Percentiles rank a stretch among this genome's conserved stretches.
Evolutionary conservation across 176 grass and related monocot genomes (phyloP).

Genomic region (Cenchrus purpureus): DNA sequence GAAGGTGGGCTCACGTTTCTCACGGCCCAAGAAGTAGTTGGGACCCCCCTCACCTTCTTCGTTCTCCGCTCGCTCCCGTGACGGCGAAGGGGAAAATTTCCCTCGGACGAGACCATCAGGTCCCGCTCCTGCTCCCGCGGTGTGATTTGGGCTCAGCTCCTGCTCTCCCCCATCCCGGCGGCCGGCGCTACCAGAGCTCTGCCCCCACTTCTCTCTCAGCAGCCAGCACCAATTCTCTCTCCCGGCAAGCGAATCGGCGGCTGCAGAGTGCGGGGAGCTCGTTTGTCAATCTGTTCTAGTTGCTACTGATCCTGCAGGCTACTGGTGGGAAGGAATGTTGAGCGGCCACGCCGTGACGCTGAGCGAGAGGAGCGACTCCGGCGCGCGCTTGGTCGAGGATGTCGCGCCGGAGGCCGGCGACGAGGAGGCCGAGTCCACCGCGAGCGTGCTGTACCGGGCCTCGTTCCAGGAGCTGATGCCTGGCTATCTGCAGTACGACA

Average conservation of each 20-base stretch:
- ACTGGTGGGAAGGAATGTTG: constrained; percentile 49
- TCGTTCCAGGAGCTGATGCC: constrained; percentile 64
- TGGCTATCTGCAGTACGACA: constrained; percentile 63
- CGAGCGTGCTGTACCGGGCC: constrained; percentile 56
- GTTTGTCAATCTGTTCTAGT: background rate
- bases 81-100: background rate
- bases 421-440: constrained; percentile 40
- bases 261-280: background rate
- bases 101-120: background rate
- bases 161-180: background rate
- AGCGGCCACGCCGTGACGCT: constrained; percentile 55
- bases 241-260: background rate
- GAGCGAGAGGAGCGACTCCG: constrained; percentile 52
- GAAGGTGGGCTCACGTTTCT: background rate
- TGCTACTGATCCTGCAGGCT: background rate
- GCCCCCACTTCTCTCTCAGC: background rate
- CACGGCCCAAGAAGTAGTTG: background rate
- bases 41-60: background rate
- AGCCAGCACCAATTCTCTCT: background rate
- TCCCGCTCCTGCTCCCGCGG: background rate
- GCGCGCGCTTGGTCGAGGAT: constrained; percentile 54
- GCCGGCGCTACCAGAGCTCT: background rate
- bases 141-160: background rate
- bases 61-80: background rate
- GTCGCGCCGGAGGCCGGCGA: constrained; percentile 37